Evolutionary conservation across 345 rosid species (phyloP).

Genomic region (Syzygium oleosum): DNA sequence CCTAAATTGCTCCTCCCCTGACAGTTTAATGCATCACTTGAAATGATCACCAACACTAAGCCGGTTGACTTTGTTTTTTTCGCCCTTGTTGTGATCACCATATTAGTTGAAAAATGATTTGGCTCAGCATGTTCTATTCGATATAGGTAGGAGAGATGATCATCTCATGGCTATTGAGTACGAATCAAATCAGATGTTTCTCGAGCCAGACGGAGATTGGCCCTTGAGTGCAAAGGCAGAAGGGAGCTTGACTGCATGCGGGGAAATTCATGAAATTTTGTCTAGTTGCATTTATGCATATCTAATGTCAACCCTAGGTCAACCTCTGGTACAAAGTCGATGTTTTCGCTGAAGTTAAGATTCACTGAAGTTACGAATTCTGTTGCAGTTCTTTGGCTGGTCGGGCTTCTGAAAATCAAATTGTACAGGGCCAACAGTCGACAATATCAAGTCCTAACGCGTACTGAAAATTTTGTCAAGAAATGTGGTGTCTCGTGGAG

Average conservation of each 20-base stretch:
- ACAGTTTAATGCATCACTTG: neutral
- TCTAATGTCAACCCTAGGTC: neutral
- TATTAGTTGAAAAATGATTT: neutral
- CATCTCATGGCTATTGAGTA: neutral
- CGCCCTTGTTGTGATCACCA: neutral
- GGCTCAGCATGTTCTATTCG: neutral
- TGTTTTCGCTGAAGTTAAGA: neutral
- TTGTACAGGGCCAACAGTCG: neutral
- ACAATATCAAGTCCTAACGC: neutral
- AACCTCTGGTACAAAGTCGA: neutral
- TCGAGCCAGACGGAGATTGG: neutral
- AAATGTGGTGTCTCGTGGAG: neutral
- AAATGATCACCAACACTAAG: neutral
- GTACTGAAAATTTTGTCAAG: neutral
- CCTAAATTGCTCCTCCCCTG: neutral
- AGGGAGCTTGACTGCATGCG: neutral
- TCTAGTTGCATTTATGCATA: neutral
- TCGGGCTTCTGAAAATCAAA: neutral
- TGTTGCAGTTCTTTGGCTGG: neutral
- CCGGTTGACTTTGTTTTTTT: neutral
- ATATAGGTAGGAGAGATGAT: neutral
- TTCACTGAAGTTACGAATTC: neutral
- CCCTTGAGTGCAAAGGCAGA: conserved; percentile 6
- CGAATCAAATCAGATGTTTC: neutral
- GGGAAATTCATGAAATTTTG: neutral